These are phyloP conservation scores for Globisporangium sylvaticum DNA, from an alignment of 352 stramenopile species.

Conservation along the genomic window DNA sequence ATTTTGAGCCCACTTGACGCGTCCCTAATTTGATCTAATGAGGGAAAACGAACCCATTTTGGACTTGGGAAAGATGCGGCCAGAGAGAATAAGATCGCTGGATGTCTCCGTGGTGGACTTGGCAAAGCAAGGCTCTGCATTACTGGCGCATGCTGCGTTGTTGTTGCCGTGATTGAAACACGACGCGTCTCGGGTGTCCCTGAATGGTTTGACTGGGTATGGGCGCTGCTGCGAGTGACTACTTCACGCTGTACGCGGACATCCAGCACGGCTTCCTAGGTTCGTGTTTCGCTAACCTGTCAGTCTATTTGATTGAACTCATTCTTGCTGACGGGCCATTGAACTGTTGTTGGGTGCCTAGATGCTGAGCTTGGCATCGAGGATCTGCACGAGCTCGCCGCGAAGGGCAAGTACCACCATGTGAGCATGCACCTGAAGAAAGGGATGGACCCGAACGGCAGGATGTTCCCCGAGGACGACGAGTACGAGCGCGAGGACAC, in stretches of 20 bases:
- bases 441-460: conserved; percentile 57
- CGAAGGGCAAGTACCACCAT: conserved; percentile 32
- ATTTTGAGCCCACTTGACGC: not conserved
- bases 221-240: conserved; percentile 48
- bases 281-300: not conserved
- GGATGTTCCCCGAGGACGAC: conserved; percentile 32
- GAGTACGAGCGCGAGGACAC: conserved; percentile 48
- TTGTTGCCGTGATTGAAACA: not conserved
- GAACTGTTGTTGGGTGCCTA: not conserved
- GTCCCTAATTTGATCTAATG: not conserved
- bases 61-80: not conserved
- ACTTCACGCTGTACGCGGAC: conserved; percentile 52
- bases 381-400: conserved; percentile 46
- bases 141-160: not conserved
- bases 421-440: conserved; percentile 49
- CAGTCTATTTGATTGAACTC: not conserved
- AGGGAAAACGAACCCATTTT: conserved; percentile 9
- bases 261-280: conserved; percentile 51
- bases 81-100: conserved; percentile 4
- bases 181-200: not conserved
- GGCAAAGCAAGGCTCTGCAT: not conserved
- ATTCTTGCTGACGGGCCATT: not conserved
- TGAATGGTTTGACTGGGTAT: conserved; percentile 19
- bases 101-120: not conserved
- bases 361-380: conserved; percentile 50